phyloP scores from a whole-genome alignment of 345 rosid species.

The Mercurialis annua region DNA sequence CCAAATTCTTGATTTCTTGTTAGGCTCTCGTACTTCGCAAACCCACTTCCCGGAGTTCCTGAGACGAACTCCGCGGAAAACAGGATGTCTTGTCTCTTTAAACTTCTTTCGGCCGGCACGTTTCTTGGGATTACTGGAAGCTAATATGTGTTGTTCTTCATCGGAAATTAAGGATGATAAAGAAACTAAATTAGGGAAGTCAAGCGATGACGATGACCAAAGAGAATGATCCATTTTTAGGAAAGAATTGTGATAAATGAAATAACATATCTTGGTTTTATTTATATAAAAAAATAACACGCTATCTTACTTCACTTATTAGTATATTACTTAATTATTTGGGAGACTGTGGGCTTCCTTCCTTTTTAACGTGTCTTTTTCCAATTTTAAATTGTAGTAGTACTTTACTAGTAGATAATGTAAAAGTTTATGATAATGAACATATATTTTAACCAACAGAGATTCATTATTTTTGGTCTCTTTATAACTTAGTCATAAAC shows the following conservation, averaged over 20 bases:
- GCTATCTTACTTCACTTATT: not conserved
- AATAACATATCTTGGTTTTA: too few relatives aligned
- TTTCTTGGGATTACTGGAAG: slow-evolving; percentile 69
- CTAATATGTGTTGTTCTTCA: slow-evolving; percentile 52
- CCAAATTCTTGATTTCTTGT: slow-evolving; percentile 87
- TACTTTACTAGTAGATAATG: too few relatives aligned
- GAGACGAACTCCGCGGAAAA: slow-evolving; percentile 69
- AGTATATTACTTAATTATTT: too few relatives aligned
- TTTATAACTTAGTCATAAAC: not conserved
- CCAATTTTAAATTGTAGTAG: too few relatives aligned
- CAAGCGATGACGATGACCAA: too few relatives aligned
- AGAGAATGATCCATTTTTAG: slow-evolving; percentile 26
- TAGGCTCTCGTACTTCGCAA: slow-evolving; percentile 80
- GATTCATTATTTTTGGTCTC: too few relatives aligned
- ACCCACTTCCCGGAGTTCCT: slow-evolving; percentile 88
- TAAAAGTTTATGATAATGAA: too few relatives aligned
- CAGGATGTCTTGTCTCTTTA: slow-evolving; percentile 82
- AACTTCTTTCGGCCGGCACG: slow-evolving; percentile 87
- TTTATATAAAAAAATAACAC: not conserved
- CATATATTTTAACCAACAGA: too few relatives aligned
- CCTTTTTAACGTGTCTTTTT: not conserved
- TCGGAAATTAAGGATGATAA: too few relatives aligned
- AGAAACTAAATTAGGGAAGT: too few relatives aligned
- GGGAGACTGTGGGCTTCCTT: too few relatives aligned
- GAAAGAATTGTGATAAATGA: too few relatives aligned